A percentile compares a stretch with the other conserved stretches of the same genome.
Conservation (phyloP, 2,329 filamentous ascomycete species). For the Fusarium liriodendri region DNA sequence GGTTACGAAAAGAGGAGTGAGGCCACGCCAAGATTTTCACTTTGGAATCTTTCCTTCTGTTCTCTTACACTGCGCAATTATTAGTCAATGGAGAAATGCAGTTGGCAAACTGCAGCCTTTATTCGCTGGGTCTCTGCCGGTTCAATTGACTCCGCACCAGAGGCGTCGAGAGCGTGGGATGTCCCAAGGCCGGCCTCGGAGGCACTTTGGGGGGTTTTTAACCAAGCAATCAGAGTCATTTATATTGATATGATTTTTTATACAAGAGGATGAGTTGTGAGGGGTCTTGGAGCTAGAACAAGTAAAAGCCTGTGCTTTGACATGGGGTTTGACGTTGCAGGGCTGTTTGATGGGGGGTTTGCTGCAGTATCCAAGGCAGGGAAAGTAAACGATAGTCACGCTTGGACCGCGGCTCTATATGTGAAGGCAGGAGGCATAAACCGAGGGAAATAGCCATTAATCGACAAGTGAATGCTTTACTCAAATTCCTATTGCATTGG, state of each 20-base stretch:
- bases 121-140: constrained; percentile 27
- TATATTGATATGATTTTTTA: not conserved
- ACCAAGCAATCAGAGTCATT: not conserved
- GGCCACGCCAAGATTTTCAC: not conserved
- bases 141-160: constrained; percentile 30
- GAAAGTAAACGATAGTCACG: not conserved
- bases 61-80: constrained; percentile 6
- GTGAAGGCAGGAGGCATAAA: not conserved
- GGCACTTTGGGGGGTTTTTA: not conserved
- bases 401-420: not conserved
- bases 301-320: constrained; percentile 8
- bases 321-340: not conserved
- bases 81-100: constrained; percentile 6
- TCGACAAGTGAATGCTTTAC: not conserved
- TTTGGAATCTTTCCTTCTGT: not conserved
- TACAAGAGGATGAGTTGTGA: not conserved
- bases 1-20: not conserved
- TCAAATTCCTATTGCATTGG: not conserved
- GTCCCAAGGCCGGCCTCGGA: constrained; percentile 23
- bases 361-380: not conserved
- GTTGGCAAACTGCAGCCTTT: constrained; percentile 17
- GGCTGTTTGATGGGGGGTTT: not conserved
- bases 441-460: not conserved
- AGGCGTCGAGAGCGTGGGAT: constrained; percentile 16
- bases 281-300: constrained; percentile 6